These are phyloP conservation scores for Leptographium galeiforme DNA, from an alignment of 2,329 filamentous ascomycete species.

Conservation along the genomic window DNA sequence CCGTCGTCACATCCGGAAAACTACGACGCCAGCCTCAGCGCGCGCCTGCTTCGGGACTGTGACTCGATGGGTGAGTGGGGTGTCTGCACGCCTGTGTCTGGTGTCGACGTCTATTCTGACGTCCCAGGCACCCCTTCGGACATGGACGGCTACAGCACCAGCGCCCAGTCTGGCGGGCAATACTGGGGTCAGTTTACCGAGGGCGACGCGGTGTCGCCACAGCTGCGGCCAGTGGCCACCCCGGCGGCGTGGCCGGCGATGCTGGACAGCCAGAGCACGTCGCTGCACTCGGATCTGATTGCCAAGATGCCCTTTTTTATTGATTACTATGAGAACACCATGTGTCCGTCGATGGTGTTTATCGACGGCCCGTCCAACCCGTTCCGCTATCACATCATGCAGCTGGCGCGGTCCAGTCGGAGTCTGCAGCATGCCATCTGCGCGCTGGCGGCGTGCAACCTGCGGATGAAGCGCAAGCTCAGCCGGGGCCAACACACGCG, in stretches of 20 bases:
- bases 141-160: slow-evolving; percentile 37
- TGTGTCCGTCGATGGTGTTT: slow-evolving; percentile 83
- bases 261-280: slow-evolving; percentile 31
- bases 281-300: slow-evolving; percentile 49
- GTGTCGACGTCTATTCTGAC: not conserved
- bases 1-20: slow-evolving; percentile 41
- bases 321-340: slow-evolving; percentile 85
- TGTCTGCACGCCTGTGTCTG: not conserved
- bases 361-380: slow-evolving; percentile 80
- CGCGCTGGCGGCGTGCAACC: slow-evolving; percentile 75
- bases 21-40: slow-evolving; percentile 41
- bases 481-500: slow-evolving; percentile 43
- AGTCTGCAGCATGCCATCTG: slow-evolving; percentile 89
- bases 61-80: slow-evolving; percentile 39
- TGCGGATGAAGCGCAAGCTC: slow-evolving; percentile 68
- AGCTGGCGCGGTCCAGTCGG: slow-evolving; percentile 61
- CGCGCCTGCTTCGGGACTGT: slow-evolving; percentile 40
- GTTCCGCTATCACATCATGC: slow-evolving; percentile 70
- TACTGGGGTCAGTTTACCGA: slow-evolving; percentile 36
- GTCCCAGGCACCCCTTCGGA: slow-evolving; percentile 25
- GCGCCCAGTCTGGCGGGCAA: slow-evolving; percentile 31
- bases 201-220: slow-evolving; percentile 20
- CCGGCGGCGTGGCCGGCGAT: slow-evolving; percentile 26
- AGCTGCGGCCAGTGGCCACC: not conserved
- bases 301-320: slow-evolving; percentile 78